A percentile compares a stretch with the other conserved stretches of the same genome.
phyloP scores from a whole-genome alignment of 2,329 filamentous ascomycete genomes.

The Mollisiaceae sp. region DNA sequence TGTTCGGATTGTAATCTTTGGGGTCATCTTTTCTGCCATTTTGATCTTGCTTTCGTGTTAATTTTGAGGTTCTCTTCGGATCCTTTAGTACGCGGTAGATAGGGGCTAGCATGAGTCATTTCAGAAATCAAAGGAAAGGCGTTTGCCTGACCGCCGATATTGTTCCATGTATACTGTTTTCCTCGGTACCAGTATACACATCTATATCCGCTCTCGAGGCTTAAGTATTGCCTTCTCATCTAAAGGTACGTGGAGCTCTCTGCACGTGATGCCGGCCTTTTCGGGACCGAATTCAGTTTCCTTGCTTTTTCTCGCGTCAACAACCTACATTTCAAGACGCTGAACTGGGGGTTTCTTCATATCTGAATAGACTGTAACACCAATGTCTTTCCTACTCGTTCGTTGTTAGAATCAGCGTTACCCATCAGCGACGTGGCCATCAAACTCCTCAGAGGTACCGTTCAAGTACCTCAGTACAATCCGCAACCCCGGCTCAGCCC shows the following conservation, averaged over 20 bases:
- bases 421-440: neutral
- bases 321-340: neutral
- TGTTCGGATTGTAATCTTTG: neutral
- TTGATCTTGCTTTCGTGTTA: neutral
- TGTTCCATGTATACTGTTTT: neutral
- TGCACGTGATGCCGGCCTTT: neutral
- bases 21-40: neutral
- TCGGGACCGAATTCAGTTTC: neutral
- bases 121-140: neutral
- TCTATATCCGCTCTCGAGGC: neutral
- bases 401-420: neutral
- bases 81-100: neutral
- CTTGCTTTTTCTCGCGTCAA: conserved; percentile 4
- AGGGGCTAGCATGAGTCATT: neutral
- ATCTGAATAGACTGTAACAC: neutral
- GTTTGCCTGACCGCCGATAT: neutral
- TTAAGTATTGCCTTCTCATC: neutral
- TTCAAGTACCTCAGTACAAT: neutral
- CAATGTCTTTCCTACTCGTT: conserved; percentile 10
- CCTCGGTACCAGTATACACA: neutral
- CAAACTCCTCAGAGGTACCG: neutral
- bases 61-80: no score
- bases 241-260: neutral
- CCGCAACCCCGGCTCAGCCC: neutral
- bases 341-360: neutral